Base-by-base conservation (phyloP, 257 asterid species). In the Osmanthus fragrans region DNA sequence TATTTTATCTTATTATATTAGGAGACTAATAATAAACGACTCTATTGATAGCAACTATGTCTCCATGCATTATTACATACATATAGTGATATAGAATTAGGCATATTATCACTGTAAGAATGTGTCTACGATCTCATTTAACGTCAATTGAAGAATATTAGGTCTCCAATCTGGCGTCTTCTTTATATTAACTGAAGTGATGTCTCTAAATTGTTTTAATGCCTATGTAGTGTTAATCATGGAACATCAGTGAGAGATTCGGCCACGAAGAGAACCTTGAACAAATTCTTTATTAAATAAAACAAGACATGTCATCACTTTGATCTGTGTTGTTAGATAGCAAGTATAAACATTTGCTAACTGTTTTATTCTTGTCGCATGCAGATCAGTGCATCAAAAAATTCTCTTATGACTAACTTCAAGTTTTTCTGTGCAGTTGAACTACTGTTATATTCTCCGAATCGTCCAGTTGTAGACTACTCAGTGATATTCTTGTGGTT, bases 401-500 rank as follows among this genome's bases (percentile, higher is more conserved):
- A 23, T 27, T 27, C 36, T 5, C 19, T 11, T 11, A 12, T 23
- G 69, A 75, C 82, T 85, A 58, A 85, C 76, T 58, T 73, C 45
- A 25, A 73, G 34, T 82, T 40, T 80, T 83, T 56, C 78, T 51
- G 72, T 84, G 85, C 76, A 96, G 99, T 89, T 91, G 92, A 90
- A 82, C 88, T 96, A 85, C 90, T 93, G 64, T 77, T 96, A 78
- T 96, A 96, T 82, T 87, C 99, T 70, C 99, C 98, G 66, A 80
- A 84, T 76, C 94, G 98, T 30, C 98, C 98, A 72, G 87, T 86
- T 84, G 71, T 96, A 73, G 98, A 92, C 85, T 86, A 86, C 83
- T 93, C 99, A 7, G 92, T 89, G 75, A 82, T 89, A 77, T 84
- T 96, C 83, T 76, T 96, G 81, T 96, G 98, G 99, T 77, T 91